Percentiles rank a stretch among this genome's conserved stretches.
Conservation (phyloP, 2,329 filamentous ascomycete genomes). For the Cladorrhinum sp. region DNA sequence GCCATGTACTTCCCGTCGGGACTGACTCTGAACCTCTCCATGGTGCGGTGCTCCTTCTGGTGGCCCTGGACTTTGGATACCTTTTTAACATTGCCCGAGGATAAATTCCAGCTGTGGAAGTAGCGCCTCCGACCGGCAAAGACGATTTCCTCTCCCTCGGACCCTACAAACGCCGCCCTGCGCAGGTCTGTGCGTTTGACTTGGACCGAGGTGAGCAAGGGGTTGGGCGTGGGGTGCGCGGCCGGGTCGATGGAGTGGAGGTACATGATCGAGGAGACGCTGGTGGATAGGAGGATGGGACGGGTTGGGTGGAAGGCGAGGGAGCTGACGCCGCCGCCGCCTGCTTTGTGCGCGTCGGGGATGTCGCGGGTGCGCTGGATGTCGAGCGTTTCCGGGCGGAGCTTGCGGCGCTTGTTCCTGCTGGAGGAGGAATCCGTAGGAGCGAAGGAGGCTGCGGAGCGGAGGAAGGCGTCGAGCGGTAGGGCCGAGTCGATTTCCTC, state of each 20-base stretch:
- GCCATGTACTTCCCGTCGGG: conserved; percentile 86
- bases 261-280: conserved; percentile 78
- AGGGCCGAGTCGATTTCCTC: conserved; percentile 62
- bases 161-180: conserved; percentile 75
- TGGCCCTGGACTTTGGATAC: conserved; percentile 72
- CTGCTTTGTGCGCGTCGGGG: conserved; percentile 63
- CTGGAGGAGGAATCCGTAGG: conserved; percentile 48
- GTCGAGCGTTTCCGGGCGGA: conserved; percentile 83
- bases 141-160: conserved; percentile 74
- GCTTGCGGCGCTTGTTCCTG: conserved; percentile 59
- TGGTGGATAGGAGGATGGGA: conserved; percentile 85
- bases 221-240: conserved; percentile 75
- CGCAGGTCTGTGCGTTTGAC: conserved; percentile 79
- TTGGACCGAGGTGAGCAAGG: conserved; percentile 85
- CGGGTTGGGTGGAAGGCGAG: conserved; percentile 87
- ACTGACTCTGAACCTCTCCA: conserved; percentile 87
- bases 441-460: conserved; percentile 64
- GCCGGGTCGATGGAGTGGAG: conserved; percentile 83
- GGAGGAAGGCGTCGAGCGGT: conserved; percentile 76
- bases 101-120: conserved; percentile 92
- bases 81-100: conserved; percentile 78
- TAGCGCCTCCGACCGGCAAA: conserved; percentile 84
- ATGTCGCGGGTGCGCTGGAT: conserved; percentile 89
- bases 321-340: conserved; percentile 73
- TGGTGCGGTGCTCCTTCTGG: conserved; percentile 76